Evolutionary conservation across 176 grass and related monocot species (phyloP).

Genomic region (Chrysopogon serrulatus): DNA sequence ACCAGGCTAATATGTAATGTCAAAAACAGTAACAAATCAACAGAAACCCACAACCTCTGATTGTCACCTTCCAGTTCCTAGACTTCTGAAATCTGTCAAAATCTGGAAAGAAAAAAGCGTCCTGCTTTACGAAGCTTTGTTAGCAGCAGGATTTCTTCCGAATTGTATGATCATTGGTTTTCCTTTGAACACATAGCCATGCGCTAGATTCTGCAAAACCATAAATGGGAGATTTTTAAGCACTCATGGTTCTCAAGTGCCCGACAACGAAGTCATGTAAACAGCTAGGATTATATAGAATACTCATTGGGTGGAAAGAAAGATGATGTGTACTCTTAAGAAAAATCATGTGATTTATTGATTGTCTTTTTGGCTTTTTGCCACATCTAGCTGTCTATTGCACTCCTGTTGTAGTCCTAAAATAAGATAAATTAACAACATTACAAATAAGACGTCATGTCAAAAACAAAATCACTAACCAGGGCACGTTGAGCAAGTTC

Average conservation of each 20-base stretch:
- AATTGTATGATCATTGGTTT: no score
- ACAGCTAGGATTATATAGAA: background rate
- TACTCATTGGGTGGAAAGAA: background rate
- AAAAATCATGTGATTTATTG: background rate
- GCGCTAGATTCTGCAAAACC: slow-evolving; percentile 71
- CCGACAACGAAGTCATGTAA: background rate
- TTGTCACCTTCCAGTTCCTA: background rate
- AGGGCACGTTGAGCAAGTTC: no score
- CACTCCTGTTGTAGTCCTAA: background rate
- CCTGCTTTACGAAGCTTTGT: slow-evolving; percentile 40
- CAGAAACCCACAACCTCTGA: background rate
- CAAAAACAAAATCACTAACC: slow-evolving; percentile 46
- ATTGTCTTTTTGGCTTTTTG: background rate
- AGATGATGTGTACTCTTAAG: background rate
- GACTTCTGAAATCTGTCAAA: background rate
- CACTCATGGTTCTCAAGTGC: background rate
- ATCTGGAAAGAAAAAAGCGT: background rate
- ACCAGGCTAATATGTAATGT: background rate
- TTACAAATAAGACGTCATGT: background rate
- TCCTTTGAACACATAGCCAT: slow-evolving; percentile 89
- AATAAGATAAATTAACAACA: background rate
- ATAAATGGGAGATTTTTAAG: background rate
- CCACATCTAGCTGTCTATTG: background rate
- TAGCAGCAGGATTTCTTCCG: slow-evolving; percentile 58
- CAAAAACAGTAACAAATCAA: background rate